These are phyloP conservation scores for Lentinula detonsa DNA, from an alignment of 768 basidiomycete genomes.

Conservation along the genomic window DNA sequence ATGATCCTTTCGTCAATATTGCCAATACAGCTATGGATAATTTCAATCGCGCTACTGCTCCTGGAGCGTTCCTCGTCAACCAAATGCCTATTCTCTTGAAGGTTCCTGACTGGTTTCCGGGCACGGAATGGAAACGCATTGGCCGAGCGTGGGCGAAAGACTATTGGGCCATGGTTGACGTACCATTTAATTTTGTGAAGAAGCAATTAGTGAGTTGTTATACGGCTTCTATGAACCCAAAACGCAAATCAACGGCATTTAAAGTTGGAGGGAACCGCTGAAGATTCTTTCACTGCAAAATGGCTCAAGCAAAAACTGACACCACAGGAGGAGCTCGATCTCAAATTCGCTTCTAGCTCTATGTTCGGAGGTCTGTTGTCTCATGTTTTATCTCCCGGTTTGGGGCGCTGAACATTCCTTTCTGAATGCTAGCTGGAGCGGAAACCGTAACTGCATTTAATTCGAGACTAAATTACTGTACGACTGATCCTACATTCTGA, in stretches of 20 bases:
- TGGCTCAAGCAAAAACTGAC: conserved; percentile 9
- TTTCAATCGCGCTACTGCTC: conserved; percentile 6
- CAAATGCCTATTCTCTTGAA: conserved; percentile 21
- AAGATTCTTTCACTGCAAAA: conserved; percentile 10
- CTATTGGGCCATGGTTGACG: conserved; percentile 22
- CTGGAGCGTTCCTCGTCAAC: conserved; percentile 10
- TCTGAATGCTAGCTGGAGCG: conserved; percentile 12
- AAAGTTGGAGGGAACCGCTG: conserved; percentile 10
- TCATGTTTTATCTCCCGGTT: background rate
- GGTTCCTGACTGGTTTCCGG: conserved; percentile 33
- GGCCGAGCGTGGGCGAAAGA: conserved; percentile 24
- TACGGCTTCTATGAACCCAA: background rate
- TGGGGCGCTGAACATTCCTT: background rate
- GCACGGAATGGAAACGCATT: conserved; percentile 28
- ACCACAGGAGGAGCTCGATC: conserved; percentile 9
- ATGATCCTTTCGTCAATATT: conserved; percentile 11
- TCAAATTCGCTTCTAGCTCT: conserved; percentile 14
- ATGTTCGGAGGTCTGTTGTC: conserved; percentile 12
- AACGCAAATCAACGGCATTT: background rate
- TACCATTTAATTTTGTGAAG: conserved; percentile 29
- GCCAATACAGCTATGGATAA: conserved; percentile 8
- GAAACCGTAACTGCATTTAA: conserved; percentile 16
- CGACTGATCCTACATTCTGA: background rate
- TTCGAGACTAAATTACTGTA: background rate
- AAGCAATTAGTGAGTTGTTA: conserved; percentile 23